phyloP scores from a whole-genome alignment of 768 basidiomycete genomes.

The Mrakia hoshinonis region DNA sequence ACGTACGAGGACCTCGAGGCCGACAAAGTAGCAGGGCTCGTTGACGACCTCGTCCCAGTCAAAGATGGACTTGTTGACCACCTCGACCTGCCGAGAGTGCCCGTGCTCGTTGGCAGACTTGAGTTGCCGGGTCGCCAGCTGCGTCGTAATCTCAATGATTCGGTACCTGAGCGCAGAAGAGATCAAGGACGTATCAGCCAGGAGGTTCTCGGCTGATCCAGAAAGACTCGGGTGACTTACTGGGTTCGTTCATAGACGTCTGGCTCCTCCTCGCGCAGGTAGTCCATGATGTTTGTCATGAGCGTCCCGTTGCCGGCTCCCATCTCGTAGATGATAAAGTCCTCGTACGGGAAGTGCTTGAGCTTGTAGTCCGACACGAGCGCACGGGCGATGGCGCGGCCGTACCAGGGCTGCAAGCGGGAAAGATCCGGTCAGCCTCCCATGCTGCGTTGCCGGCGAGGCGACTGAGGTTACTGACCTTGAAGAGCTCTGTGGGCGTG shows the following conservation, averaged over 20 bases:
- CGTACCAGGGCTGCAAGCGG: constrained; percentile 73
- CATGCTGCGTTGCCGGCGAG: too few species aligned
- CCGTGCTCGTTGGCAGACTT: constrained; percentile 40
- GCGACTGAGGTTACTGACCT: too few species aligned
- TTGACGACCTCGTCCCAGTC: constrained; percentile 67
- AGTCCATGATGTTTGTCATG: constrained; percentile 77
- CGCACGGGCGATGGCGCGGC: constrained; percentile 78
- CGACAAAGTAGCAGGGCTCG: constrained; percentile 84
- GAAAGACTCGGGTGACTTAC: background rate
- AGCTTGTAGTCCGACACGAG: constrained; percentile 85
- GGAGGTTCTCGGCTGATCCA: too few species aligned
- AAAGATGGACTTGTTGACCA: constrained; percentile 73
- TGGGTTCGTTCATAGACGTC: constrained; percentile 85
- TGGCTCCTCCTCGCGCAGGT: constrained; percentile 59
- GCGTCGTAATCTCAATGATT: constrained; percentile 87
- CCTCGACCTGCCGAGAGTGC: constrained; percentile 53
- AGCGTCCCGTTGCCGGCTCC: constrained; percentile 97
- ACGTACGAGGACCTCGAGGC: constrained; percentile 88
- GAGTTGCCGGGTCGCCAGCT: constrained; percentile 61
- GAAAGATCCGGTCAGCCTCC: background rate
- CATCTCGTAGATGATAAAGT: constrained; percentile 91
- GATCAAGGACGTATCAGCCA: too few species aligned
- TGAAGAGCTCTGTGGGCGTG: constrained; percentile 94
- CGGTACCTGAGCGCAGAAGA: constrained; percentile 51
- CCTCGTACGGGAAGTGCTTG: constrained; percentile 92